Percentiles rank a stretch among this genome's conserved stretches.
Conservation (phyloP, 2,329 filamentous ascomycete genomes). For the Ceratocystis cacaofunesta region DNA sequence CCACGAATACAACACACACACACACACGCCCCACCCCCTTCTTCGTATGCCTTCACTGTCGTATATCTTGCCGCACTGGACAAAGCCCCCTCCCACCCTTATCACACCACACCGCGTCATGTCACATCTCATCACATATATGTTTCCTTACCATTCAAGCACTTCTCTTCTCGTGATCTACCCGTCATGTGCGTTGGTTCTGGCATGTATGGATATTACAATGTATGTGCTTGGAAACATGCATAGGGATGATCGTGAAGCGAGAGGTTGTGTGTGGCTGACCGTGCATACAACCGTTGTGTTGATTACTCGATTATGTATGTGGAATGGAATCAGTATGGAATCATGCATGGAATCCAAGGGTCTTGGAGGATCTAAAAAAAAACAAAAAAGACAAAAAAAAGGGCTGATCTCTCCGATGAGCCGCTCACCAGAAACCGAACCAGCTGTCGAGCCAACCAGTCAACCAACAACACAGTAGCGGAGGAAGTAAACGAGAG, state of each 20-base stretch:
- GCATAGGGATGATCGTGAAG: not conserved
- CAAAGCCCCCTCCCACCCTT: not conserved
- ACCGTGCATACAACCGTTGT: not conserved
- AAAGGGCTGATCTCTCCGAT: no score
- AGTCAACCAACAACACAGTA: not conserved
- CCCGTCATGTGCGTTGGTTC: constrained; percentile 1
- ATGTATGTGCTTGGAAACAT: not conserved
- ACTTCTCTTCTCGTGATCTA: constrained; percentile 1
- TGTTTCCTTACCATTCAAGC: not conserved
- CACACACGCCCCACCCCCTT: no score
- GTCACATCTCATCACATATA: not conserved
- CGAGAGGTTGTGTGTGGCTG: not conserved
- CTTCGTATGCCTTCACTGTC: not conserved
- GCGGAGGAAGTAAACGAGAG: not conserved
- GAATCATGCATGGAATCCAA: not conserved
- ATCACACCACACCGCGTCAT: not conserved
- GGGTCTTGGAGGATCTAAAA: not conserved
- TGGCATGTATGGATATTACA: not conserved
- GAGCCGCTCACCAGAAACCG: not conserved
- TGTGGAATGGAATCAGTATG: not conserved
- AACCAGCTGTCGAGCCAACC: not conserved
- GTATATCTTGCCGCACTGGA: no score
- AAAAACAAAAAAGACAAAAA: no score
- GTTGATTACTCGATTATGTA: not conserved
- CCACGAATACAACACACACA: no score